Percentiles rank a stretch among this genome's conserved stretches.
phyloP scores from a whole-genome alignment of 169 alveolate species.

The Cryptosporidium meleagridis region DNA sequence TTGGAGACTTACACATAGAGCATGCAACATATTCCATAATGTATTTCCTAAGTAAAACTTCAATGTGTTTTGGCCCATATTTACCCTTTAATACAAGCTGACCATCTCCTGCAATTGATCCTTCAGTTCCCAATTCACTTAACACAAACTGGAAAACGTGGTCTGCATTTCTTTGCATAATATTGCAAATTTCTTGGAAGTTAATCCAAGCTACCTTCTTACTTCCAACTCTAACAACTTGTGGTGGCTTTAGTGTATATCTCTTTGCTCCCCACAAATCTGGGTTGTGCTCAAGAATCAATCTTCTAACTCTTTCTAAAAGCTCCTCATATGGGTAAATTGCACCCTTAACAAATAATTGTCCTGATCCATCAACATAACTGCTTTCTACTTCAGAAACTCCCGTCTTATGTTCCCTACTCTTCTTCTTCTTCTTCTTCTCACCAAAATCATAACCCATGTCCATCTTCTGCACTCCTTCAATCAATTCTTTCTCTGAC shows the following conservation, averaged over 20 bases:
- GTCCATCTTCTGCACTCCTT: conserved; percentile 64
- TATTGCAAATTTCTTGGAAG: conserved; percentile 91
- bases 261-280: conserved; percentile 89
- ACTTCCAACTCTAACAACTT: conserved; percentile 95
- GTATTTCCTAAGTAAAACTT: conserved; percentile 90
- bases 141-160: conserved; percentile 93
- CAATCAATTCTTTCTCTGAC: conserved; percentile 66
- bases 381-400: conserved; percentile 76
- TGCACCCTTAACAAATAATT: conserved; percentile 86
- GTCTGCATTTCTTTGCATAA: conserved; percentile 92
- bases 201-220: conserved; percentile 95
- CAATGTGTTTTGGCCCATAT: conserved; percentile 93
- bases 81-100: conserved; percentile 93
- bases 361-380: conserved; percentile 83
- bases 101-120: conserved; percentile 93
- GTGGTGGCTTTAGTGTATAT: conserved; percentile 91
- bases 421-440: conserved; percentile 86
- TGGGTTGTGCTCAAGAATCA: conserved; percentile 89
- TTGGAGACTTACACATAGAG: conserved; percentile 92
- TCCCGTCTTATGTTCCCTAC: conserved; percentile 81
- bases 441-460: conserved; percentile 86
- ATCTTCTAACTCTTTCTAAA: conserved; percentile 86
- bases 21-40: conserved; percentile 94
- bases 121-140: conserved; percentile 93
- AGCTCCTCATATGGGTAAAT: conserved; percentile 89